These are phyloP conservation scores for Furcasterigmium furcatum DNA, from an alignment of 2,329 filamentous ascomycete species.

Conservation along the genomic window DNA sequence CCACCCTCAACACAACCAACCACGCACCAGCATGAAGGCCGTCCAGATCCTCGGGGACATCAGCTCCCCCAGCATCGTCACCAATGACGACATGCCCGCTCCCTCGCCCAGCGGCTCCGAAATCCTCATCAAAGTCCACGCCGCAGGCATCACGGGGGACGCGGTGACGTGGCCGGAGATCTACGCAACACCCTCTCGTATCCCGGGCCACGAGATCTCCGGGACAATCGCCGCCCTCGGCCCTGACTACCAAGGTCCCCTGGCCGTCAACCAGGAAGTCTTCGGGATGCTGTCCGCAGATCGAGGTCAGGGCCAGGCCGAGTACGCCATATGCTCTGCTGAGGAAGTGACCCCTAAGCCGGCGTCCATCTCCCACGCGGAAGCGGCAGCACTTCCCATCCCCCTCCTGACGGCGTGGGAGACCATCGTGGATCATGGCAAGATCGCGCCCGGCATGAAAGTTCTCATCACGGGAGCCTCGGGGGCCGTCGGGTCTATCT, in stretches of 20 bases:
- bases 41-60: constrained; percentile 24
- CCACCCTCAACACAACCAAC: background rate
- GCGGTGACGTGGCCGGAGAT: constrained; percentile 29
- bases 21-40: constrained; percentile 23
- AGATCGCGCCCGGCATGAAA: constrained; percentile 6
- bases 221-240: constrained; percentile 23
- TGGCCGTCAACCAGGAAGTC: constrained; percentile 15
- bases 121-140: constrained; percentile 25
- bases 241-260: constrained; percentile 14
- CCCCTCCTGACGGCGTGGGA: constrained; percentile 24
- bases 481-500: constrained; percentile 22
- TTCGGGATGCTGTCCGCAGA: constrained; percentile 22
- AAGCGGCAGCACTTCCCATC: constrained; percentile 25
- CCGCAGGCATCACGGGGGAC: constrained; percentile 29
- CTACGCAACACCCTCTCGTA: constrained; percentile 19
- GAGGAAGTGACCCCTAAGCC: constrained; percentile 18
- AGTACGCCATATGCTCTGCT: constrained; percentile 17
- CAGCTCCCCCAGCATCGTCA: constrained; percentile 11
- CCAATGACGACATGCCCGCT: constrained; percentile 9
- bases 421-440: background rate
- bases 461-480: constrained; percentile 25
- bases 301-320: constrained; percentile 19
- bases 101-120: constrained; percentile 13
- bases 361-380: constrained; percentile 12
- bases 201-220: constrained; percentile 32